Percentiles rank a stretch among this genome's conserved stretches.
These are phyloP conservation scores for Lolium rigidum DNA, from an alignment of 176 grass and related monocot species.

Conservation along the genomic window DNA sequence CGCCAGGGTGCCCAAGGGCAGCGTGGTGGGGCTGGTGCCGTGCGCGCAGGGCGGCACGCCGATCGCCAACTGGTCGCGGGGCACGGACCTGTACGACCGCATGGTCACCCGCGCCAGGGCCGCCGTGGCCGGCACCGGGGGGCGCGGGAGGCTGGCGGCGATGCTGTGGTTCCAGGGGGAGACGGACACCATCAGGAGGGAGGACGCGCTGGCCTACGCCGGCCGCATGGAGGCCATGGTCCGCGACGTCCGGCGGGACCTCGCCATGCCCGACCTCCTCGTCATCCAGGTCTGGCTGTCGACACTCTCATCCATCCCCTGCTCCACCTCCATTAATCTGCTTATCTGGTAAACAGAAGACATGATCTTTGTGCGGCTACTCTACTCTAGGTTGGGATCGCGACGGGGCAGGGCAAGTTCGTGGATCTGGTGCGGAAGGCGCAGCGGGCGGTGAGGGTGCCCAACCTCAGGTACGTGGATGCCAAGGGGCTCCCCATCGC, in stretches of 20 bases:
- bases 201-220: conserved; percentile 50
- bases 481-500: conserved; percentile 71
- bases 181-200: conserved; percentile 53
- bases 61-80: conserved; percentile 57
- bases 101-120: conserved; percentile 45
- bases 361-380: too few species aligned
- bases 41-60: conserved; percentile 73
- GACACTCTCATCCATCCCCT: too few species aligned
- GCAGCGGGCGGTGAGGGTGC: conserved; percentile 54
- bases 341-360: too few species aligned
- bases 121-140: background rate
- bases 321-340: too few species aligned
- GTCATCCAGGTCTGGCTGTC: conserved; percentile 81
- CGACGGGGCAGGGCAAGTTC: conserved; percentile 86
- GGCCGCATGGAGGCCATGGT: conserved; percentile 53
- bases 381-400: conserved; percentile 62
- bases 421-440: conserved; percentile 54
- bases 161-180: conserved; percentile 79
- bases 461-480: conserved; percentile 70
- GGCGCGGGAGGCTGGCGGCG: conserved; percentile 19
- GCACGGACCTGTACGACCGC: conserved; percentile 45
- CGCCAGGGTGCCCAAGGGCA: too few species aligned
- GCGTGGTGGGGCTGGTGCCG: conserved; percentile 55
- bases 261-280: conserved; percentile 48
- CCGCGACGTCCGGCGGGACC: conserved; percentile 50